Percentiles rank a stretch among this genome's conserved stretches.
These are phyloP conservation scores for Climacium dendroides DNA, from an alignment of 225 moss, liverwort and hornwort species.

Conservation along the genomic window DNA sequence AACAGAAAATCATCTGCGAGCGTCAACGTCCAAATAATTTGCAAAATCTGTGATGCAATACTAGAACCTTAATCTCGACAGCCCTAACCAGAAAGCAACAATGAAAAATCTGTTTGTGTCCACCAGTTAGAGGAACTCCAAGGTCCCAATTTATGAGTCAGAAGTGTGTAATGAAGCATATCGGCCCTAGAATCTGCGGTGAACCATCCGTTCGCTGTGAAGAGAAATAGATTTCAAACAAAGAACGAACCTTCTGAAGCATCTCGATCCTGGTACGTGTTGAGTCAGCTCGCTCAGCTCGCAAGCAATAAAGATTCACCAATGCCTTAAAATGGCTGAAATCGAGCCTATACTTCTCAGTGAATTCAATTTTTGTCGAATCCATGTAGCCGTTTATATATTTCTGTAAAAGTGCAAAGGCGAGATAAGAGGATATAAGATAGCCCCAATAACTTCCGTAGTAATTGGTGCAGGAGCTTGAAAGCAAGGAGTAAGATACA, in stretches of 20 bases:
- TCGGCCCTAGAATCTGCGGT: neutral
- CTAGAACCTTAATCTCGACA: neutral
- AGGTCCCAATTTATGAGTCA: neutral
- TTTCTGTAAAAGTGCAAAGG: slow-evolving; percentile 23
- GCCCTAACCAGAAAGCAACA: neutral
- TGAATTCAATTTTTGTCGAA: slow-evolving; percentile 20
- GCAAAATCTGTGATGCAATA: neutral
- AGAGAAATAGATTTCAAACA: neutral
- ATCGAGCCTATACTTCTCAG: slow-evolving; percentile 36
- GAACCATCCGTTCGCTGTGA: neutral
- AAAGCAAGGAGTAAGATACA: neutral
- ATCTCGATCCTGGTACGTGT: slow-evolving; percentile 16
- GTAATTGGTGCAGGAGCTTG: neutral
- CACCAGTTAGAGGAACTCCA: neutral
- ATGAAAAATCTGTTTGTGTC: neutral
- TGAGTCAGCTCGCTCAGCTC: slow-evolving; percentile 49
- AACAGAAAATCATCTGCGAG: neutral
- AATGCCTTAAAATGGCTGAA: slow-evolving; percentile 64
- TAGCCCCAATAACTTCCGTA: neutral
- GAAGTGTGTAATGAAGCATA: neutral
- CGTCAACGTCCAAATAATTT: neutral
- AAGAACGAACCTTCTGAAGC: slow-evolving; percentile 51
- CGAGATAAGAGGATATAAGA: neutral
- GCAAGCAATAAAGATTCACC: slow-evolving; percentile 65
- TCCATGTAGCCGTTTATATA: slow-evolving; percentile 54